phyloP scores from a whole-genome alignment of 1,139 yeast species.

The Diutina sp. region DNA sequence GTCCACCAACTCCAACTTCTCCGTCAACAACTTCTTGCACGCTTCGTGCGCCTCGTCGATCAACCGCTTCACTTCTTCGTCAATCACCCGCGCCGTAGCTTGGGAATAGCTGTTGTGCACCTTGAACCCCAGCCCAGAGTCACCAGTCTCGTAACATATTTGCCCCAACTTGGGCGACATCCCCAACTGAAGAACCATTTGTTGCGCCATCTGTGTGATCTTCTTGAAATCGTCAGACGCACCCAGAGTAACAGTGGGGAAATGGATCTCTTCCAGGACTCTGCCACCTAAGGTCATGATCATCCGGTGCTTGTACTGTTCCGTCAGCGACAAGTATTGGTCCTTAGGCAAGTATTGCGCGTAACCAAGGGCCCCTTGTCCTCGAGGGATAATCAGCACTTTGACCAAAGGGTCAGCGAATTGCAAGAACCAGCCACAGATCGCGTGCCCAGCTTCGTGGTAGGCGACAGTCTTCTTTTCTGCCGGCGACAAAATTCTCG shows the following conservation, averaged over 20 bases:
- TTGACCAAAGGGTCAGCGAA: slow-evolving; percentile 67
- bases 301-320: slow-evolving; percentile 61
- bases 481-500: slow-evolving; percentile 52
- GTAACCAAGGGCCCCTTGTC: slow-evolving; percentile 75
- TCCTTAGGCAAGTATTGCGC: slow-evolving; percentile 78
- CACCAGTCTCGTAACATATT: slow-evolving; percentile 39
- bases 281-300: slow-evolving; percentile 76
- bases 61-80: slow-evolving; percentile 50
- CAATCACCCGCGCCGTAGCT: slow-evolving; percentile 53
- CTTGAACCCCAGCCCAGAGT: slow-evolving; percentile 31
- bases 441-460: slow-evolving; percentile 79
- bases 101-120: slow-evolving; percentile 63
- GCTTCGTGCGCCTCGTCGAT: slow-evolving; percentile 39
- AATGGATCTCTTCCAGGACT: slow-evolving; percentile 67
- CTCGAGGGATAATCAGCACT: slow-evolving; percentile 74
- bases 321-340: slow-evolving; percentile 51
- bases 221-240: slow-evolving; percentile 76
- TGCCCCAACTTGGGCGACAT: slow-evolving; percentile 64
- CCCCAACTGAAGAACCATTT: slow-evolving; percentile 66
- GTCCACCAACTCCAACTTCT: slow-evolving; percentile 50
- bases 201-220: slow-evolving; percentile 65
- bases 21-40: slow-evolving; percentile 42
- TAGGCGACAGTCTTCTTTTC: slow-evolving; percentile 70
- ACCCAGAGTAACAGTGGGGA: slow-evolving; percentile 68
- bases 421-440: slow-evolving; percentile 66